These are phyloP conservation scores for Pythium vanterpoolii DNA, from an alignment of 352 stramenopile genomes.

Conservation along the genomic window DNA sequence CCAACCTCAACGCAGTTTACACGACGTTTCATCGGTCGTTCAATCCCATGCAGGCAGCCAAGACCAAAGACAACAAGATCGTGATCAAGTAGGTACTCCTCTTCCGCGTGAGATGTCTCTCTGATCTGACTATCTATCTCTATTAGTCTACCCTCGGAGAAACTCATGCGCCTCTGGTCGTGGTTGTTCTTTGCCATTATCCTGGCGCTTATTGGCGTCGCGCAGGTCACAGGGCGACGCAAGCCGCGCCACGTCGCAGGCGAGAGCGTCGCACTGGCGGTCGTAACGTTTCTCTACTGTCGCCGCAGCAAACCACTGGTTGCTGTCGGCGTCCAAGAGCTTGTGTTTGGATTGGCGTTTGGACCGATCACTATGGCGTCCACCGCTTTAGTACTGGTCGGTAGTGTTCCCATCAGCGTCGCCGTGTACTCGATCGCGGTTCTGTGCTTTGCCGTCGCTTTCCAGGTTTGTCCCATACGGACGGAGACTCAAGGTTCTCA, in stretches of 20 bases:
- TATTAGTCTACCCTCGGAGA: constrained; percentile 61
- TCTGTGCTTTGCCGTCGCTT: constrained; percentile 56
- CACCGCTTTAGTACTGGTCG: constrained; percentile 52
- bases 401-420: constrained; percentile 36
- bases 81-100: constrained; percentile 43
- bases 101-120: background rate
- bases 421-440: constrained; percentile 55
- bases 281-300: constrained; percentile 59
- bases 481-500: background rate
- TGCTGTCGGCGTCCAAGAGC: constrained; percentile 49
- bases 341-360: constrained; percentile 38
- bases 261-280: constrained; percentile 28
- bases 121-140: background rate
- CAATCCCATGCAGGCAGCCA: constrained; percentile 30
- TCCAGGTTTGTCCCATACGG: constrained; percentile 25
- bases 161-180: constrained; percentile 70
- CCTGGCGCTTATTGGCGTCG: constrained; percentile 31
- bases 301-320: constrained; percentile 29
- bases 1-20: constrained; percentile 72
- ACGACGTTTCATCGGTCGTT: constrained; percentile 67
- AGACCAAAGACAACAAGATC: constrained; percentile 39
- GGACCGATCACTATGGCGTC: constrained; percentile 55
- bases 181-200: constrained; percentile 51
- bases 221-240: constrained; percentile 32
- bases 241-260: constrained; percentile 36